Evolutionary conservation across 228 moss, liverwort and hornwort species (phyloP).

Genomic region (Sphagnum fallax): DNA sequence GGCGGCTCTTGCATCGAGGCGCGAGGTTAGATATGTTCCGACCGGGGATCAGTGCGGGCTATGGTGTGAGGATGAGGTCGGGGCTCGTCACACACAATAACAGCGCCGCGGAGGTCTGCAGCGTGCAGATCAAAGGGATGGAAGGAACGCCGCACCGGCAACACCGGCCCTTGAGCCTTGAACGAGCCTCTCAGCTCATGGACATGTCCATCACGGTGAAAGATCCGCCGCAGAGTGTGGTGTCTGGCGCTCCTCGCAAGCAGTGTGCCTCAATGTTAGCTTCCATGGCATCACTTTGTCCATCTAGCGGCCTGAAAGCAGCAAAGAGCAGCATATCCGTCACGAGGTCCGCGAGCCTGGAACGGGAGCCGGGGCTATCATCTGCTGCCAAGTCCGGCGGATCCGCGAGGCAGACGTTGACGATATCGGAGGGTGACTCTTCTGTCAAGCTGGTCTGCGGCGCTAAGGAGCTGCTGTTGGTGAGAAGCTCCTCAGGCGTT

Average conservation of each 20-base stretch:
- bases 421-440: not conserved
- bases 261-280: not conserved
- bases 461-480: not conserved
- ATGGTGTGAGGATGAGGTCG: no score
- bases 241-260: not conserved
- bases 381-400: not conserved
- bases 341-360: not conserved
- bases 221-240: not conserved
- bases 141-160: no score
- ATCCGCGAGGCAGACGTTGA: not conserved
- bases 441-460: not conserved
- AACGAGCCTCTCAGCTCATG: not conserved
- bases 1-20: no score
- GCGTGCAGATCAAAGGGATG: no score
- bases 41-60: no score
- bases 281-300: not conserved
- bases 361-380: not conserved
- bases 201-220: not conserved
- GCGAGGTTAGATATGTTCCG: no score
- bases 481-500: not conserved
- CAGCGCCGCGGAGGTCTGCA: no score
- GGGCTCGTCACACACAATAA: no score
- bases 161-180: no score
- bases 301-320: not conserved
- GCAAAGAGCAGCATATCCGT: not conserved